These are phyloP conservation scores for Mikania micrantha DNA, from an alignment of 129 eudicot species.

Conservation along the genomic window DNA sequence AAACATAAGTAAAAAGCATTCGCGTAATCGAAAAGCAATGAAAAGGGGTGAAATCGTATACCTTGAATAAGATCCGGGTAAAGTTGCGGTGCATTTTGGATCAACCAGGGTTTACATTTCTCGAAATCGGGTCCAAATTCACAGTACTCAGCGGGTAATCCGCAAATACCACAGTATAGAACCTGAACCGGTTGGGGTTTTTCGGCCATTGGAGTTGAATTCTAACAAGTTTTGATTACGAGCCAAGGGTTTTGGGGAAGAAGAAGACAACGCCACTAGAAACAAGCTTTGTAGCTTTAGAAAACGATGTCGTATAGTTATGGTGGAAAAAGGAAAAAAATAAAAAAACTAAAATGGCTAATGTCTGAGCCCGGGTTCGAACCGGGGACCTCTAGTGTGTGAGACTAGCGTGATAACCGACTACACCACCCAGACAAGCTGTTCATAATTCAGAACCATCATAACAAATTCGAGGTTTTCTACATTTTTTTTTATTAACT, in stretches of 20 bases:
- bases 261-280: constrained; percentile 3
- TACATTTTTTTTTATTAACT: no score
- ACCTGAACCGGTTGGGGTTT: constrained; percentile 59
- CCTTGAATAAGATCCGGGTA: constrained; percentile 84
- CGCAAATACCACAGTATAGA: constrained; percentile 68
- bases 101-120: constrained; percentile 94
- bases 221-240: not conserved
- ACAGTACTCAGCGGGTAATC: constrained; percentile 77
- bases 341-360: not conserved
- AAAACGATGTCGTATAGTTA: not conserved
- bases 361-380: constrained; percentile 99
- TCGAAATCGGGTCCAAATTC: constrained; percentile 92
- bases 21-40: not conserved
- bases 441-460: no score
- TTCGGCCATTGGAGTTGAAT: constrained; percentile 47
- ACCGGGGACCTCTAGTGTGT: constrained; percentile 99
- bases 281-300: not conserved
- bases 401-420: constrained; percentile 99
- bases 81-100: constrained; percentile 61
- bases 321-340: not conserved
- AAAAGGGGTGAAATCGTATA: not conserved
- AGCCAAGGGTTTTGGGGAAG: constrained; percentile 5
- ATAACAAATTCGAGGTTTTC: no score
- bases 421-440: constrained; percentile 95
- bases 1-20: not conserved